Evolutionary conservation across 176 grass and related monocot genomes (phyloP), one percentile per base, ranked within the genome.

Genomic region (Ensete glaucum): DNA sequence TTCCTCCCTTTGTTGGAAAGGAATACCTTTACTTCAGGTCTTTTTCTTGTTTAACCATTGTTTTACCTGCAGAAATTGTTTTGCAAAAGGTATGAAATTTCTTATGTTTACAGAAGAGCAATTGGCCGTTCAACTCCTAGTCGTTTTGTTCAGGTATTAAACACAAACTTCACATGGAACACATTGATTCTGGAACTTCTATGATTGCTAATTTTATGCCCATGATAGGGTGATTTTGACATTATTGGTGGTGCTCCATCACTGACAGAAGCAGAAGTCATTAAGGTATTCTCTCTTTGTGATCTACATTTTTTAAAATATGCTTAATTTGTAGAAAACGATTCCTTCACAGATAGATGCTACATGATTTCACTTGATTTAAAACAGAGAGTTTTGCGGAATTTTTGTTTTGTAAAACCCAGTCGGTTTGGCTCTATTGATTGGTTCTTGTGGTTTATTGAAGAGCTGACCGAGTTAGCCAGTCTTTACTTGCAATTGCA

Each of bases 191-290:
- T n/a, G 19, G 24, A 23, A 64, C 52, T 9, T 64, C 54, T 64
- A 75, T 17, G 49, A 78, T 82, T 81, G 67, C 26, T 54, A 58
- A 52, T 76, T 53, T 57, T 80, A 12, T 53, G 65, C 54, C 77
- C 34, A 16, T 88, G 52, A 74, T 76, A 98, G 94, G 88, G 90
- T 83, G 94, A 98, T 89, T 98, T 98, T 78, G 90, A 93, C 86
- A 91, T 98, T 78, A 77, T 98, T 82, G 94, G 94, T 72, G 94
- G 94, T 80, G 78, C 85, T 77, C 81, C 83, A 77, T 72, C 88
- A 23, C 88, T 98, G 79, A 84, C 88, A 64, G 90, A 98, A 67
- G 90, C 90, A 16, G 94, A 98, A 85, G 83, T 81, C 67, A 76
- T 93, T 21, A 98, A 93, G 90, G 94, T 98, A 87, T 70, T 27